Conservation (phyloP, 129 eudicot genomes). For the Erigeron canadensis region DNA sequence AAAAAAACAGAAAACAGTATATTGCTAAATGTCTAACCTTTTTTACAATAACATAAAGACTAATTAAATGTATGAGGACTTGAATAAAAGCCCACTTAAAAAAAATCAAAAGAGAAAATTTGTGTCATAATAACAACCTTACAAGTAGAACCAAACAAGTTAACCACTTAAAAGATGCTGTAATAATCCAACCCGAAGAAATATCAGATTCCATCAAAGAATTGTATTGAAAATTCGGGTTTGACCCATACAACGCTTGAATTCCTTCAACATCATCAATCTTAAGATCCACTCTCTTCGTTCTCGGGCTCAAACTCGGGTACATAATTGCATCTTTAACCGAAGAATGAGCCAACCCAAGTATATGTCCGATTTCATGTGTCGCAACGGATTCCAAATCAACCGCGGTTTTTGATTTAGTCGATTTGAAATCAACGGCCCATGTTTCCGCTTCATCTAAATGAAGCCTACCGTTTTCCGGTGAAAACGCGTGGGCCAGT, state of each 20-base stretch:
- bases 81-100: neutral
- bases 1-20: too few species aligned
- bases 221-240: constrained; percentile 64
- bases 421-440: constrained; percentile 64
- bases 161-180: constrained; percentile 32
- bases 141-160: constrained; percentile 21
- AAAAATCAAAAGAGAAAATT: constrained; percentile 3
- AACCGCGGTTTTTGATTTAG: constrained; percentile 58
- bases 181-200: constrained; percentile 45
- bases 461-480: constrained; percentile 83
- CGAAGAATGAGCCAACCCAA: constrained; percentile 86
- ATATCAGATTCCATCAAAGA: constrained; percentile 58
- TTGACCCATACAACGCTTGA: constrained; percentile 86
- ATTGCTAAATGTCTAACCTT: neutral
- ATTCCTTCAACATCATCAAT: constrained; percentile 88
- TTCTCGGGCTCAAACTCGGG: constrained; percentile 85
- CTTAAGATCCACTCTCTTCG: constrained; percentile 70
- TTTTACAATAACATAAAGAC: constrained; percentile 19
- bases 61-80: constrained; percentile 17
- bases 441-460: constrained; percentile 76
- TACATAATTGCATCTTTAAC: constrained; percentile 85
- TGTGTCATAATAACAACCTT: constrained; percentile 19
- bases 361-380: constrained; percentile 93
- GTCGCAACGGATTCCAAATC: constrained; percentile 94
- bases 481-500: constrained; percentile 85